Base-by-base conservation (phyloP, 2,329 filamentous ascomycete species). In the Corynespora cassiicola region DNA sequence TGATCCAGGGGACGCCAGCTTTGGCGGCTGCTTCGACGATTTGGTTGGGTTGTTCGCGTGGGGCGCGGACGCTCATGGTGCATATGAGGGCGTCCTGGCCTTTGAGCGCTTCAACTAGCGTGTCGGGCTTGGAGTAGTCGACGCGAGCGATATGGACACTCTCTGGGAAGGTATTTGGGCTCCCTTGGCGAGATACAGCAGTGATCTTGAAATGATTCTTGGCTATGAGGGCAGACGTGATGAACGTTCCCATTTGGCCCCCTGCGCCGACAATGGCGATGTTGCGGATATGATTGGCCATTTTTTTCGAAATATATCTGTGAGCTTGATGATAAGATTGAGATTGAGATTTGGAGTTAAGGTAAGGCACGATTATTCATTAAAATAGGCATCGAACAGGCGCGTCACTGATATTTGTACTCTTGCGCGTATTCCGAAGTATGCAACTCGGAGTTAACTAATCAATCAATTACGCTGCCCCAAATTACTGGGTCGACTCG, bases 141-240 rank as follows among this genome's bases (percentile, higher is more conserved):
- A 78, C 69, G 7, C 54, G 58, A 15, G 63, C 68, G 22, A 72
- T 55, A 4, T 54, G 50, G 28, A 77, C 59, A 14, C 63, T 73
- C 0, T 54, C 46, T 6, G 73, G 74, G 3, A 79, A 60, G 0
- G 50, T 66, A 42, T 49, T 63, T 3, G 57, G 70, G 48, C 75
- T 76, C 19, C 68, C 71, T 59, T 16, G 52, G 28, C 78, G 76
- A 2, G 73, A 74, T 25, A 82, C 59, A 42, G 75, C 75, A 1
- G 77, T 81, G 42, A 81, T 59, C 10, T 51, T 72, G 27, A 47
- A 52, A 55, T 78, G 75, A 29, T 72, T 71, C 36, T 74, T 74
- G 17, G 66, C 69, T 23, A 75, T 51, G 4, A 79, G 62, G n/a
- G 71, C 56, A 23, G 55, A 44, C 9, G 55, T 47, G 12, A 69